Conservation (phyloP, 305 asterid genomes). For the Fraxinus paxiana region DNA sequence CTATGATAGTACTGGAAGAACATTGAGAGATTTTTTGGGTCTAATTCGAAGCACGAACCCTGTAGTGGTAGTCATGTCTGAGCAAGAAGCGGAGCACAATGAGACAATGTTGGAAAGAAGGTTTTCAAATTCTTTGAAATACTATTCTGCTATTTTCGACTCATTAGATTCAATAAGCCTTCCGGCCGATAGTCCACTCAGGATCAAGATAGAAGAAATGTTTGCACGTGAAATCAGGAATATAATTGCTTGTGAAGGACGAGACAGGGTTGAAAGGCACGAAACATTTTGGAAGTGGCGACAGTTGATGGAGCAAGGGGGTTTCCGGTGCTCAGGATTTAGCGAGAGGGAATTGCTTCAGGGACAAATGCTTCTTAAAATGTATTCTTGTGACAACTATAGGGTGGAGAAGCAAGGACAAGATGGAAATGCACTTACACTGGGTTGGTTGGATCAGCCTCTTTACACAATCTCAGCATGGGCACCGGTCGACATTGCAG, state of each 20-base stretch:
- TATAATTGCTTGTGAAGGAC: conserved; percentile 73
- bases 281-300: conserved; percentile 55
- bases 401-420: conserved; percentile 42
- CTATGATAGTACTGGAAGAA: conserved; percentile 52
- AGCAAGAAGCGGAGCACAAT: conserved; percentile 78
- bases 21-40: conserved; percentile 57
- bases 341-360: conserved; percentile 72
- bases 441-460: conserved; percentile 80
- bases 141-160: conserved; percentile 80
- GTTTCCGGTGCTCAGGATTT: conserved; percentile 45
- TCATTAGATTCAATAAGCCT: conserved; percentile 52
- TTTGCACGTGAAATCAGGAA: conserved; percentile 67
- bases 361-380: conserved; percentile 71
- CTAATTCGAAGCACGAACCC: conserved; percentile 79
- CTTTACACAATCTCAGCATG: conserved; percentile 79
- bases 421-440: conserved; percentile 37
- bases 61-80: conserved; percentile 54
- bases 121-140: conserved; percentile 52
- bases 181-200: conserved; percentile 44
- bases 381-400: conserved; percentile 48
- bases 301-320: conserved; percentile 66
- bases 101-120: conserved; percentile 54
- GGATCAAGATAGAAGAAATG: conserved; percentile 76
- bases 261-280: conserved; percentile 76
- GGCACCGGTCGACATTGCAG: conserved; percentile 50